Conservation (phyloP, 768 basidiomycete genomes). For the Suillus plorans region DNA sequence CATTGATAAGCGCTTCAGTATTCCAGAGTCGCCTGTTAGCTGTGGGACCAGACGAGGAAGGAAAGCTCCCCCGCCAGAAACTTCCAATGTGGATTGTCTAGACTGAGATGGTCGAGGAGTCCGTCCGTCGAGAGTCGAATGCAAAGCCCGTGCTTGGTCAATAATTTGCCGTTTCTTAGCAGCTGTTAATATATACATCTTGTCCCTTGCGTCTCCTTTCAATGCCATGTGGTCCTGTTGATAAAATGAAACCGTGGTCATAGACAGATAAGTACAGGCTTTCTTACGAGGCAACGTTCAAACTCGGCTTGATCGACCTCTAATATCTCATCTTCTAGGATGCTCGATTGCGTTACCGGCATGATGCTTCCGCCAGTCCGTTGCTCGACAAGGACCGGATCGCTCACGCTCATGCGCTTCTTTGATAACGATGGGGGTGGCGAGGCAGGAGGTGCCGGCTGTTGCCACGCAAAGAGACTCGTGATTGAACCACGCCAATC, state of each 20-base stretch:
- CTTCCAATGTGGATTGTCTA: constrained; percentile 55
- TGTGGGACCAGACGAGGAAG: constrained; percentile 71
- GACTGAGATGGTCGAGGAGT: constrained; percentile 27
- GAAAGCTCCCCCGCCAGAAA: constrained; percentile 55
- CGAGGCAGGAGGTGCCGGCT: constrained; percentile 40
- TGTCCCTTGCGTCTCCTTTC: constrained; percentile 64
- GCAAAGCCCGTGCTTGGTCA: constrained; percentile 50
- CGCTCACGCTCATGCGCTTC: constrained; percentile 67
- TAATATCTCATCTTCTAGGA: constrained; percentile 19
- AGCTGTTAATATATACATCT: constrained; percentile 58
- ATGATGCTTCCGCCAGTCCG: constrained; percentile 34
- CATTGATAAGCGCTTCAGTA: constrained; percentile 69
- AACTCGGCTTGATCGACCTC: constrained; percentile 50
- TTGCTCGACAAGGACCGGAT: constrained; percentile 60
- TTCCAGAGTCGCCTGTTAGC: constrained; percentile 66
- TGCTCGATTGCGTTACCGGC: constrained; percentile 15
- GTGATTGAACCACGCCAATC: constrained; percentile 62
- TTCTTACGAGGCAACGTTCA: constrained; percentile 67
- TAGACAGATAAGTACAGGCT: background rate
- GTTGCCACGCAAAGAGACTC: constrained; percentile 65
- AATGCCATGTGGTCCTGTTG: constrained; percentile 70
- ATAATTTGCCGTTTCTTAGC: constrained; percentile 70
- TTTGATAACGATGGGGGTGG: constrained; percentile 34
- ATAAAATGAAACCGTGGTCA: constrained; percentile 9
- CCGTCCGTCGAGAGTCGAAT: constrained; percentile 33